A percentile compares a stretch with the other conserved stretches of the same genome.
phyloP scores from a whole-genome alignment of 352 stramenopile species.

The Salisapilia sapeloensis region DNA sequence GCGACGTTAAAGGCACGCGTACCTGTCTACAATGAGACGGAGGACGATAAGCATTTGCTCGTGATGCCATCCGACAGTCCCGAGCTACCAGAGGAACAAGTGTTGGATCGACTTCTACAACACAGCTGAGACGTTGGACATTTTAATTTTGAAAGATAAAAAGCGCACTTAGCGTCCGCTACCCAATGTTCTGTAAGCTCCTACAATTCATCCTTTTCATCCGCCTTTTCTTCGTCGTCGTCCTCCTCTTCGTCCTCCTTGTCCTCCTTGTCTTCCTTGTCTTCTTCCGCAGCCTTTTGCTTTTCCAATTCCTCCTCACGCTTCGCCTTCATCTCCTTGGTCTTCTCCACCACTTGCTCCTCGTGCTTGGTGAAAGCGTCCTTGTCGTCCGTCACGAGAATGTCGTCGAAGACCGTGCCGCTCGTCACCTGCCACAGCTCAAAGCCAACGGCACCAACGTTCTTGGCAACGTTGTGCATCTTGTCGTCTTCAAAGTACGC shows the following conservation, averaged over 20 bases:
- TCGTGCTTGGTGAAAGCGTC: conserved; percentile 94
- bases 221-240: conserved; percentile 14
- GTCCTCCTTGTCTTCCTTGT: conserved; percentile 33
- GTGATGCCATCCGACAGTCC: too few relatives aligned
- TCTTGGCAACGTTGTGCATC: conserved; percentile 92
- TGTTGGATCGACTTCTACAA: too few relatives aligned
- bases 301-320: conserved; percentile 53
- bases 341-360: conserved; percentile 87
- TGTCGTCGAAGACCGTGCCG: conserved; percentile 98
- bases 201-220: conserved; percentile 8
- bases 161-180: too few relatives aligned
- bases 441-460: conserved; percentile 94
- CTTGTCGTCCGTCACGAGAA: conserved; percentile 95
- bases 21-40: conserved; percentile 44
- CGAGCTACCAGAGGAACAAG: too few relatives aligned
- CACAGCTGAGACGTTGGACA: too few relatives aligned
- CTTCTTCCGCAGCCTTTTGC: conserved; percentile 45
- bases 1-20: conserved; percentile 51
- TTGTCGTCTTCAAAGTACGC: conserved; percentile 92
- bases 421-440: conserved; percentile 98
- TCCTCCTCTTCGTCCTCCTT: conserved; percentile 43
- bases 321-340: conserved; percentile 56
- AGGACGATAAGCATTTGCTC: conserved; percentile 49
- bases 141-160: too few relatives aligned
- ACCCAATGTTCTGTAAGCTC: too few relatives aligned